Base-by-base conservation (phyloP, 2,329 filamentous ascomycete genomes). In the Pezizomycotina sp. region DNA sequence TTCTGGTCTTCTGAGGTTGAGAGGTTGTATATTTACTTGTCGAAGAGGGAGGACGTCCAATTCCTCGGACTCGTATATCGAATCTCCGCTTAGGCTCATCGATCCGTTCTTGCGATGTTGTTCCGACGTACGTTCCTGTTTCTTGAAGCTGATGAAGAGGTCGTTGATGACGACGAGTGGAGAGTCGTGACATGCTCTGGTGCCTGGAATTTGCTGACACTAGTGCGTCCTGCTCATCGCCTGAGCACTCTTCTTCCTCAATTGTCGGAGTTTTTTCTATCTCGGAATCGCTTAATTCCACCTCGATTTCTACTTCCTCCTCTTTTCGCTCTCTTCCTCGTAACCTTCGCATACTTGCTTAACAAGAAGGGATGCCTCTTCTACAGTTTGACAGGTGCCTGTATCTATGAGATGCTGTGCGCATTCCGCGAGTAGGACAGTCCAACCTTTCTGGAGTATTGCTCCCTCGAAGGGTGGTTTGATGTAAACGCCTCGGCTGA, bases 381-480 rank as follows among this genome's bases (percentile, higher is more conserved):
- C 41, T 6, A 39, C 26, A 7, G 41, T 39, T 7, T 22, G 15
- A 18, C 31, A 43, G 19, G 32, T 31, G 10, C 18, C 26, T 6
- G 27, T 27, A n/a, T 43, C 41, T 13, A 43, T 16, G n/a, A 43
- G 16, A 6, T 38, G 16, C 18, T 43, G 41, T 4, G 35, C 36
- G 25, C 41, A 43, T 22, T 43, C 41, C 3, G 41, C 41, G 10
- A 43, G 29, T 7, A 43, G 27, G 10, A 36, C 39, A 18, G 39
- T 43, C 41, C 41, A 43, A 12, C 41, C 41, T 31, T 43, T 43
- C 27, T 43, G 41, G 9, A 43, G 19, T 19, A 43, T 43, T 13
- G 39, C 41, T 13, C 41, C 41, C 41, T 43, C 3, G 41, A 43
- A 5, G 41, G 41, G 26, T 43, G 41, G 25, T 43, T 43, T 15